Evolutionary conservation across 2,329 filamentous ascomycete species (phyloP).

Genomic region (Fusarium penzigii): DNA sequence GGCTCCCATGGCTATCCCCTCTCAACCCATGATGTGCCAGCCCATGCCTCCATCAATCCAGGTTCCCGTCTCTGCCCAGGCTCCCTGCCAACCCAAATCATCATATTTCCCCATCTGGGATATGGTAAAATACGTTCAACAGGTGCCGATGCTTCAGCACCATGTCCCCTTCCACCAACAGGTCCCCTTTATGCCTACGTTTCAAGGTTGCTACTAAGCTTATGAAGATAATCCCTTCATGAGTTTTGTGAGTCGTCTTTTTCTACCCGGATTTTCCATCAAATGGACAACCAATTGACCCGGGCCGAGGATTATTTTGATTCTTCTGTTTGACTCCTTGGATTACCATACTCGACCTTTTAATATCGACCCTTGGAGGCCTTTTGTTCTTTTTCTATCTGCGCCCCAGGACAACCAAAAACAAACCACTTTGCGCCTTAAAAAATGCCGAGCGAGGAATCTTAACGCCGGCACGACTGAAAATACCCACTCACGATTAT

Average conservation of each 20-base stretch:
- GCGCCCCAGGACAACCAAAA: slow-evolving; percentile 1
- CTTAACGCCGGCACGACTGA: slow-evolving; percentile 13
- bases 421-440: slow-evolving; percentile 1
- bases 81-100: slow-evolving; percentile 47
- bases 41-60: slow-evolving; percentile 32
- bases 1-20: slow-evolving; percentile 25
- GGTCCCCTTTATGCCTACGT: slow-evolving; percentile 51
- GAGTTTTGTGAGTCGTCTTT: slow-evolving; percentile 5
- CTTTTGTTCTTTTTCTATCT: slow-evolving; percentile 3
- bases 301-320: slow-evolving; percentile 1
- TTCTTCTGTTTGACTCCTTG: slow-evolving; percentile 5
- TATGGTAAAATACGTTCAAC: slow-evolving; percentile 54
- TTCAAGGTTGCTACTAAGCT: slow-evolving; percentile 51
- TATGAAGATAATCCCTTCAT: not conserved
- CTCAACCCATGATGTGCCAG: slow-evolving; percentile 33
- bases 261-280: slow-evolving; percentile 2
- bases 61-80: slow-evolving; percentile 40
- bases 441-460: slow-evolving; percentile 24
- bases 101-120: slow-evolving; percentile 51
- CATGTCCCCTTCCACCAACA: slow-evolving; percentile 54
- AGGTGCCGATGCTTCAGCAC: slow-evolving; percentile 49
- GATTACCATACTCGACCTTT: slow-evolving; percentile 13
- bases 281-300: not conserved
- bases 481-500: slow-evolving; percentile 21
- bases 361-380: slow-evolving; percentile 7